Conservation (phyloP, 768 basidiomycete species). For the Boletus patriciae region DNA sequence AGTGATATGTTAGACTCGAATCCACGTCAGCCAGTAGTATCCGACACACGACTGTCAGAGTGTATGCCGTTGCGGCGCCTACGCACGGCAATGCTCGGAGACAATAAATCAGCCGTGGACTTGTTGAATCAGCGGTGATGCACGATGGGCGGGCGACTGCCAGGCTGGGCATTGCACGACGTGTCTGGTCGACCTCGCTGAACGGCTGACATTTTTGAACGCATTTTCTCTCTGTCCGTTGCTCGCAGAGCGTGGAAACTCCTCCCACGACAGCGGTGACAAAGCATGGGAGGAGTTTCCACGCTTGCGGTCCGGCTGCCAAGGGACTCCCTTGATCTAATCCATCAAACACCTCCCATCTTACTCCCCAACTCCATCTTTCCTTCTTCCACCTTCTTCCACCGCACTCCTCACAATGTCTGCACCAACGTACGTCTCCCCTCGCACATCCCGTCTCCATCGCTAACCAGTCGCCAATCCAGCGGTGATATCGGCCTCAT, state of each 20-base stretch:
- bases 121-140: not conserved
- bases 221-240: constrained; percentile 9
- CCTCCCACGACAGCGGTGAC: not conserved
- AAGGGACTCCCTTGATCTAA: constrained; percentile 22
- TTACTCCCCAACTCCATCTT: constrained; percentile 14
- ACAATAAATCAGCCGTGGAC: constrained; percentile 2
- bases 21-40: not conserved
- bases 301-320: constrained; percentile 15
- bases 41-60: not conserved
- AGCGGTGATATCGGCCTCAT: constrained; percentile 98
- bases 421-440: constrained; percentile 49
- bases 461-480: constrained; percentile 22
- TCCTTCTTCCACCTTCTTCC: constrained; percentile 31
- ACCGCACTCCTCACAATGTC: constrained; percentile 40
- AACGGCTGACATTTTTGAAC: constrained; percentile 2
- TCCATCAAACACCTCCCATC: constrained; percentile 31
- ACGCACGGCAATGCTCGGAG: constrained; percentile 9
- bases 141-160: too few relatives aligned
- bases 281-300: constrained; percentile 8
- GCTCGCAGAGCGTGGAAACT: not conserved
- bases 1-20: not conserved
- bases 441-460: constrained; percentile 2
- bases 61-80: not conserved
- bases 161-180: too few relatives aligned
- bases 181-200: too few relatives aligned